A percentile compares a stretch with the other conserved stretches of the same genome.
These are phyloP conservation scores for Diaporthe velutina DNA, from an alignment of 2,329 filamentous ascomycete genomes.

Conservation along the genomic window DNA sequence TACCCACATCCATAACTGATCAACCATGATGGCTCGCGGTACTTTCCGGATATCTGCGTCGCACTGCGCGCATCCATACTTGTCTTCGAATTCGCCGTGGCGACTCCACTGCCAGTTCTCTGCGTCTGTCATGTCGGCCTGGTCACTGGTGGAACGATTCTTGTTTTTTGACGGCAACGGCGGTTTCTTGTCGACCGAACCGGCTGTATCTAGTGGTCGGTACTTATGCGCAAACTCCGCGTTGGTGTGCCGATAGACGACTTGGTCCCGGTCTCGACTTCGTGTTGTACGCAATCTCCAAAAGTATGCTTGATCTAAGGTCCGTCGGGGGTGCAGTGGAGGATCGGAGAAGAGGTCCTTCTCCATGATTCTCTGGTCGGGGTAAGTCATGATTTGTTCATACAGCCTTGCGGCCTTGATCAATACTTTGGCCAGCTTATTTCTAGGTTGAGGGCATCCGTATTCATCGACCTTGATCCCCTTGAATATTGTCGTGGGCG, in stretches of 20 bases:
- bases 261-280: conserved; percentile 56
- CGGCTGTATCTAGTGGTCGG: not conserved
- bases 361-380: conserved; percentile 51
- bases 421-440: conserved; percentile 46
- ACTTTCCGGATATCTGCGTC: conserved; percentile 45
- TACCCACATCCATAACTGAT: conserved; percentile 50
- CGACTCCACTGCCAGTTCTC: conserved; percentile 38
- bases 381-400: conserved; percentile 52
- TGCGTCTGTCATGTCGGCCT: not conserved
- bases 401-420: conserved; percentile 50
- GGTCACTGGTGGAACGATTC: conserved; percentile 16
- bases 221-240: conserved; percentile 32
- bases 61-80: conserved; percentile 43
- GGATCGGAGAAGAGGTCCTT: conserved; percentile 49
- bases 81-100: conserved; percentile 38
- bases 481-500: conserved; percentile 34
- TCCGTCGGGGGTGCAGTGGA: conserved; percentile 57
- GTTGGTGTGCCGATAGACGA: conserved; percentile 54
- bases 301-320: conserved; percentile 60
- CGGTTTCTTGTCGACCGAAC: not conserved
- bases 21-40: conserved; percentile 47
- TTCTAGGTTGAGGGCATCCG: conserved; percentile 24
- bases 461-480: conserved; percentile 8
- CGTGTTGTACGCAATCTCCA: conserved; percentile 54
- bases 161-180: conserved; percentile 34